Evolutionary conservation across 1,284 basidiomycete species (phyloP).

Genomic region (Vanrija humicola): DNA sequence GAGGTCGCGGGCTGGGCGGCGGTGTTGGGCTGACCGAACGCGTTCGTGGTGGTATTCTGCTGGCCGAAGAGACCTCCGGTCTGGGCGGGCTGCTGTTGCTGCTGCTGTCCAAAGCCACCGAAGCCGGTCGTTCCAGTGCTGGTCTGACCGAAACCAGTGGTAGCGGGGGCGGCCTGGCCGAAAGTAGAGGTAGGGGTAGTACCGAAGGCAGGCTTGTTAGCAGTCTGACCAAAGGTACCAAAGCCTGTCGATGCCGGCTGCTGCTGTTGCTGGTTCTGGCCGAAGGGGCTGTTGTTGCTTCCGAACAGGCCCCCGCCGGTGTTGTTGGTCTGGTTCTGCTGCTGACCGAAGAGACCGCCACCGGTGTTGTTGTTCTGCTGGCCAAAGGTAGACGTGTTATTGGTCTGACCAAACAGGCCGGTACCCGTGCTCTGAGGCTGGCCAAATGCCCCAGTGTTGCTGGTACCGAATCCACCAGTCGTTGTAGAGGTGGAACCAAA

Average conservation of each 20-base stretch:
- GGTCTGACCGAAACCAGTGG: slow-evolving; percentile 43
- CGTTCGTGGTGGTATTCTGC: slow-evolving; percentile 23
- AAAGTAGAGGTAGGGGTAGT: slow-evolving; percentile 19
- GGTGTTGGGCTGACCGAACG: slow-evolving; percentile 45
- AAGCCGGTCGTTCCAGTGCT: slow-evolving; percentile 22
- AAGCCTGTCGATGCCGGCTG: slow-evolving; percentile 44
- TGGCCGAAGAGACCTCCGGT: slow-evolving; percentile 24
- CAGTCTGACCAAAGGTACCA: slow-evolving; percentile 31
- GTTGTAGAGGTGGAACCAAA: slow-evolving; percentile 31
- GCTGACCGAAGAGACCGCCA: slow-evolving; percentile 45
- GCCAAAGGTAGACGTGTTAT: slow-evolving; percentile 32
- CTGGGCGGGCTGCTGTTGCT: background rate
- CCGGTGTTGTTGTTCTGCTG: slow-evolving; percentile 27
- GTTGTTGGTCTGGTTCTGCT: slow-evolving; percentile 20
- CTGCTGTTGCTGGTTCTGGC: slow-evolving; percentile 15
- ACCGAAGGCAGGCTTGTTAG: slow-evolving; percentile 13
- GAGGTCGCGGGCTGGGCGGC: slow-evolving; percentile 2
- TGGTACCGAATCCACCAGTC: slow-evolving; percentile 36
- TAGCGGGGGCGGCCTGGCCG: slow-evolving; percentile 35
- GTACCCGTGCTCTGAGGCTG: slow-evolving; percentile 26
- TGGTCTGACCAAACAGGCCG: slow-evolving; percentile 40
- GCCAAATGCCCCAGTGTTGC: slow-evolving; percentile 33
- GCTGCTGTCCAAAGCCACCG: slow-evolving; percentile 30
- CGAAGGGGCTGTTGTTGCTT: slow-evolving; percentile 6
- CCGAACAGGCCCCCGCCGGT: slow-evolving; percentile 17